phyloP scores from a whole-genome alignment of 495 filamentous ascomycete genomes.

The Cercophora newfieldiana region DNA sequence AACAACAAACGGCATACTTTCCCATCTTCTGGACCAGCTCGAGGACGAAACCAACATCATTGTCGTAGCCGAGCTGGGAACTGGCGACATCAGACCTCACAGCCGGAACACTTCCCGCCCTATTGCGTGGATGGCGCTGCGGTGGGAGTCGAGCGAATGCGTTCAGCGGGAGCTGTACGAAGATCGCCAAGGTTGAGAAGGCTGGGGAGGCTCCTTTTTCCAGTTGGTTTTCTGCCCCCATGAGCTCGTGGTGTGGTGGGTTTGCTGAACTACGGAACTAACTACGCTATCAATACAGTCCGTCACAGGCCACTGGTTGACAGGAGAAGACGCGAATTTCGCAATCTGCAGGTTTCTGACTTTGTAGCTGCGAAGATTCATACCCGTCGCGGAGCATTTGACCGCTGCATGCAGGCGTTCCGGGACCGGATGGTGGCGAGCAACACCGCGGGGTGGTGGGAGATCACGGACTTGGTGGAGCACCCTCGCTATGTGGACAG shows the following conservation, averaged over 20 bases:
- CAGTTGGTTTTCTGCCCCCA: background rate
- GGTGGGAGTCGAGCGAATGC: background rate
- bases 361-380: background rate
- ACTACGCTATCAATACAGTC: background rate
- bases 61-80: background rate
- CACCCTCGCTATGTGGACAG: background rate
- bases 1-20: background rate
- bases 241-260: background rate
- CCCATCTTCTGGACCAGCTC: background rate
- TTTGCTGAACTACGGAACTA: too few relatives aligned
- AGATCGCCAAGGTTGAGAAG: background rate
- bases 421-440: background rate
- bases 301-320: background rate
- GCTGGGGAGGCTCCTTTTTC: background rate
- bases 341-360: background rate
- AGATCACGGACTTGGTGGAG: background rate
- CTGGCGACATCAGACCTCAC: background rate
- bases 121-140: background rate
- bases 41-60: background rate
- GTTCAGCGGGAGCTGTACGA: background rate
- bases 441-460: background rate
- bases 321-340: background rate
- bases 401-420: background rate
- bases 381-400: background rate
- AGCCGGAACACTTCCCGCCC: background rate